Evolutionary conservation across 257 asterid genomes (phyloP).

Genomic region (Solanum appendiculatum): DNA sequence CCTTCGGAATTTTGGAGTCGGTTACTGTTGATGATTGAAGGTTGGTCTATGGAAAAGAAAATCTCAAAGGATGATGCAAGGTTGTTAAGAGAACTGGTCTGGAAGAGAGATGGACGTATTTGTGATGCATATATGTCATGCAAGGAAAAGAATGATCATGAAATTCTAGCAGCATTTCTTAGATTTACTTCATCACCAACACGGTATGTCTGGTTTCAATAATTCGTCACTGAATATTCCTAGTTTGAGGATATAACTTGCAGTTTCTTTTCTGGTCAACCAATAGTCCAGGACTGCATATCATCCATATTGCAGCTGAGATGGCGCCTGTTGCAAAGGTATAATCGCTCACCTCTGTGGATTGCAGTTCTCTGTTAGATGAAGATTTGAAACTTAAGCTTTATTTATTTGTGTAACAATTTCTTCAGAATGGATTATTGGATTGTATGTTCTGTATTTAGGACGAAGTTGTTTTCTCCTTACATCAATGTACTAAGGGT

Average conservation of each 20-base stretch:
- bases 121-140: slow-evolving; percentile 54
- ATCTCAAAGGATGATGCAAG: slow-evolving; percentile 53
- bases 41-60: slow-evolving; percentile 91
- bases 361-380: neutral
- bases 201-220: slow-evolving; percentile 31
- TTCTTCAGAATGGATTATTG: neutral
- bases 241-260: slow-evolving; percentile 16
- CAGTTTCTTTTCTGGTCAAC: slow-evolving; percentile 10
- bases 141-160: slow-evolving; percentile 61
- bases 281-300: slow-evolving; percentile 65
- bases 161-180: slow-evolving; percentile 51
- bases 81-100: slow-evolving; percentile 59
- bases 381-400: neutral
- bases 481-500: neutral
- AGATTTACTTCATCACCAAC: slow-evolving; percentile 35
- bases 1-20: slow-evolving; percentile 79
- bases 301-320: slow-evolving; percentile 95
- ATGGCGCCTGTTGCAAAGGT: slow-evolving; percentile 99
- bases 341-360: slow-evolving; percentile 4
- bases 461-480: neutral
- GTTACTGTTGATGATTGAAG: slow-evolving; percentile 78
- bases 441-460: neutral
- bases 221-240: neutral
- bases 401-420: neutral
- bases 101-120: slow-evolving; percentile 59